Evolutionary conservation across 2,329 filamentous ascomycete species (phyloP).

Genomic region (Trichoderma simmonsii): DNA sequence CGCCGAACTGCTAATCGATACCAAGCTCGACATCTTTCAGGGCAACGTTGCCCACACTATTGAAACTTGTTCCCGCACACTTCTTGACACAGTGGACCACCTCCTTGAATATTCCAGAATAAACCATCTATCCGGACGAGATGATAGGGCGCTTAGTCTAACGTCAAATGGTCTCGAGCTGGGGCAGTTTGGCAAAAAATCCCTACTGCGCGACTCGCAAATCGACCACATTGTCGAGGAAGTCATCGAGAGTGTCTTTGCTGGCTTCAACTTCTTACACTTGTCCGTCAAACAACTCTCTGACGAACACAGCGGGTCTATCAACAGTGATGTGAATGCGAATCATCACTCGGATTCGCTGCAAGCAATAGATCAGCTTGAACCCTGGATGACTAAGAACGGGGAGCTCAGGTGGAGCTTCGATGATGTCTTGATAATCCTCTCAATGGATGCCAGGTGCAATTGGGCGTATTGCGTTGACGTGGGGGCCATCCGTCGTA

Average conservation of each 20-base stretch:
- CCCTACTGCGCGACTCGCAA: constrained; percentile 27
- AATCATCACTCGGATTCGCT: constrained; percentile 8
- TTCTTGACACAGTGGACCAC: constrained; percentile 54
- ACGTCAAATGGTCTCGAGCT: not conserved
- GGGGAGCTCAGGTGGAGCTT: constrained; percentile 19
- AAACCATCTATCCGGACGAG: constrained; percentile 34
- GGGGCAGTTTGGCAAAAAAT: constrained; percentile 20
- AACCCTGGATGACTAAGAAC: constrained; percentile 8
- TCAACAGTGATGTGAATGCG: constrained; percentile 28
- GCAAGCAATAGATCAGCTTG: constrained; percentile 33
- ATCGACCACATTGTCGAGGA: constrained; percentile 45
- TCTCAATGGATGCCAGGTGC: constrained; percentile 39
- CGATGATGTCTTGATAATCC: constrained; percentile 29
- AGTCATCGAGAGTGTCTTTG: constrained; percentile 46
- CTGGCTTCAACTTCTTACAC: constrained; percentile 41
- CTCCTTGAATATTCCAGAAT: constrained; percentile 55
- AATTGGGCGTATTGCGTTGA: constrained; percentile 54
- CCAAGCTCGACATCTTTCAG: constrained; percentile 45
- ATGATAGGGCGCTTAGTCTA: not conserved
- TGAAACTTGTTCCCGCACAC: constrained; percentile 48
- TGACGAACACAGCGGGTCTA: constrained; percentile 6
- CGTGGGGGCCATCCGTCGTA: constrained; percentile 48
- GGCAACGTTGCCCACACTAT: constrained; percentile 47
- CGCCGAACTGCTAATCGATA: constrained; percentile 53
- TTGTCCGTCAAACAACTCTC: constrained; percentile 24